These are phyloP conservation scores for Pleurostoma richardsiae DNA, from an alignment of 2,329 filamentous ascomycete genomes.

Conservation along the genomic window DNA sequence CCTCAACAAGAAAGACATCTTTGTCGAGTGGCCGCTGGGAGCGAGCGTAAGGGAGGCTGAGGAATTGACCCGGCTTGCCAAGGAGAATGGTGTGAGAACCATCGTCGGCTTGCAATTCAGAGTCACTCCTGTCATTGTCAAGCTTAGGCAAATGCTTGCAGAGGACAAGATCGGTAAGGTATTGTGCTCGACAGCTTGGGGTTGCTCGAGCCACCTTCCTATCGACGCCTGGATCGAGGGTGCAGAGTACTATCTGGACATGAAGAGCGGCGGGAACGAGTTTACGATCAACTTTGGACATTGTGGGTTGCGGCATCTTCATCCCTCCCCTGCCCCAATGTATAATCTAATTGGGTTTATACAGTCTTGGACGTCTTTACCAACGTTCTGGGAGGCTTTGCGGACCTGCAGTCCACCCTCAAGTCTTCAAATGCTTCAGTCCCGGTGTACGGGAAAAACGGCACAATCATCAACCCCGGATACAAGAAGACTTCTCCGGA, in stretches of 20 bases:
- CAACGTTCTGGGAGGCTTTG: slow-evolving; percentile 24
- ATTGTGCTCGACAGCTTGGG: neutral
- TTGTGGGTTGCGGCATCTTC: slow-evolving; percentile 13
- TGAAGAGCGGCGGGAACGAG: slow-evolving; percentile 11
- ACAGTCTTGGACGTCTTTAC: slow-evolving; percentile 26
- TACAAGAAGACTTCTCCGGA: slow-evolving; percentile 23
- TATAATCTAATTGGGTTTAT: neutral
- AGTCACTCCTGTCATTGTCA: neutral
- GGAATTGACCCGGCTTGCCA: neutral
- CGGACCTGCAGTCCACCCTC: slow-evolving; percentile 16
- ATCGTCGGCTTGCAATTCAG: neutral
- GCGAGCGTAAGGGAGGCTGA: slow-evolving; percentile 21
- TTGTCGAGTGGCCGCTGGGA: slow-evolving; percentile 44
- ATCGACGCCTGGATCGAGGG: neutral
- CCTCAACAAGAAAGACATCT: slow-evolving; percentile 39
- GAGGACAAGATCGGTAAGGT: neutral
- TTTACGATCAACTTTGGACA: slow-evolving; percentile 23
- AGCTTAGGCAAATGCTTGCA: neutral
- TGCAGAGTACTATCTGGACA: slow-evolving; percentile 14
- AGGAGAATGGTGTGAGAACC: neutral
- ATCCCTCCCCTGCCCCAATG: neutral
- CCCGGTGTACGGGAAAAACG: slow-evolving; percentile 14
- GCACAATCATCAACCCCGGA: slow-evolving; percentile 14
- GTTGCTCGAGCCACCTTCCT: neutral
- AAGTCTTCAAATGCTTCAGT: slow-evolving; percentile 14